Conservation (phyloP, 2,329 filamentous ascomycete species). For the Fusarium sp. region DNA sequence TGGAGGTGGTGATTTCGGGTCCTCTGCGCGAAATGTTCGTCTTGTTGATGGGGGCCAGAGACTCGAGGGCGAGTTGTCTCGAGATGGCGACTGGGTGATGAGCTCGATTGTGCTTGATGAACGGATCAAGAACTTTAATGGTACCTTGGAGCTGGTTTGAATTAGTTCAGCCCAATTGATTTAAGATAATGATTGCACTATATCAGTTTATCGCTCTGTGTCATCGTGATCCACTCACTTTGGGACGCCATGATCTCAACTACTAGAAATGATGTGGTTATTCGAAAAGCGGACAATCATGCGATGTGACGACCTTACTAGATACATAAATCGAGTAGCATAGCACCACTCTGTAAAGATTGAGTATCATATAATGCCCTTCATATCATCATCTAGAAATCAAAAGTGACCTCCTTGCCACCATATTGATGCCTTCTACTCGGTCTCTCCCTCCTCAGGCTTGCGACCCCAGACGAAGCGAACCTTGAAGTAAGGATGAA, state of each 20-base stretch:
- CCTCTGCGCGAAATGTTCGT: constrained; percentile 55
- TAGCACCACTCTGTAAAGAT: no score
- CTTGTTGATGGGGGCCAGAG: constrained; percentile 56
- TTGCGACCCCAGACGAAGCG: constrained; percentile 25
- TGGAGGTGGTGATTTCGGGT: constrained; percentile 51
- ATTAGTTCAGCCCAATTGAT: not conserved
- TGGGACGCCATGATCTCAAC: no score
- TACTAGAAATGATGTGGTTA: no score
- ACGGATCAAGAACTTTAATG: constrained; percentile 55
- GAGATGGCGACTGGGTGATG: constrained; percentile 52
- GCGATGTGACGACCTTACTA: no score
- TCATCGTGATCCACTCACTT: not conserved
- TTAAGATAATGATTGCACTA: not conserved
- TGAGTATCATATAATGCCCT: no score
- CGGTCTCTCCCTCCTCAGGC: not conserved
- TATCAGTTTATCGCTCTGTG: not conserved
- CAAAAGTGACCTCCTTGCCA: no score
- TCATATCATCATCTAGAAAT: no score
- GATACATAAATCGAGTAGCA: not conserved
- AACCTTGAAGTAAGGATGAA: constrained; percentile 24
- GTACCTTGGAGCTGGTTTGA: constrained; percentile 43
- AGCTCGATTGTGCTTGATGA: constrained; percentile 55
- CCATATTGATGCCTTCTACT: not conserved
- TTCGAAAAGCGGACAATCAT: no score
- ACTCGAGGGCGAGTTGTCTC: constrained; percentile 54